Conservation (phyloP, 2,329 filamentous ascomycete genomes). For the Neobulgaria alba region DNA sequence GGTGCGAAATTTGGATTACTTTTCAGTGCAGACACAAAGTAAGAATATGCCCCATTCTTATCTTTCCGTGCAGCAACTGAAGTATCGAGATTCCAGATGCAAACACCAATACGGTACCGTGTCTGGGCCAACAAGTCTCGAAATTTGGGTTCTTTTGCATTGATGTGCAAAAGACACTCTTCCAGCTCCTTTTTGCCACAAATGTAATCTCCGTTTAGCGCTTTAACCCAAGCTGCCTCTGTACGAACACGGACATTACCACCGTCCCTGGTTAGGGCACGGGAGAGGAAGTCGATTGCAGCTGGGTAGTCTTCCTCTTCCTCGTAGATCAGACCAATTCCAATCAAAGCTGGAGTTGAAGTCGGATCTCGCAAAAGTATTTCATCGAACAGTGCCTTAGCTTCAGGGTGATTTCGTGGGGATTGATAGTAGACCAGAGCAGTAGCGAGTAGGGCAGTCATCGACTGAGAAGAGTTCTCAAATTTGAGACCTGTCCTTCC, state of each 20-base stretch:
- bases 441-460: slow-evolving; percentile 74
- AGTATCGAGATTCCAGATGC: slow-evolving; percentile 75
- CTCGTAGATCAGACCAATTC: slow-evolving; percentile 83
- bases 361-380: slow-evolving; percentile 68
- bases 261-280: slow-evolving; percentile 65
- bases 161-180: slow-evolving; percentile 56
- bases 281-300: slow-evolving; percentile 70
- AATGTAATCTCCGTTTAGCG: slow-evolving; percentile 68
- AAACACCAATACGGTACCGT: slow-evolving; percentile 78
- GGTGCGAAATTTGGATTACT: slow-evolving; percentile 82
- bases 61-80: slow-evolving; percentile 69
- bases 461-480: slow-evolving; percentile 60
- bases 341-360: slow-evolving; percentile 76
- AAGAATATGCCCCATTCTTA: slow-evolving; percentile 72
- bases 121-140: slow-evolving; percentile 75
- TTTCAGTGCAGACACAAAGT: slow-evolving; percentile 76
- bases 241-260: slow-evolving; percentile 70
- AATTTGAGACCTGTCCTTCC: slow-evolving; percentile 61
- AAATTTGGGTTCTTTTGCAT: slow-evolving; percentile 49
- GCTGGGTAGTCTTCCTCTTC: slow-evolving; percentile 83
- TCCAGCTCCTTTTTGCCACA: slow-evolving; percentile 62
- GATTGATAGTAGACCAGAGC: slow-evolving; percentile 84
- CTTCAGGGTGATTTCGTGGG: slow-evolving; percentile 81
- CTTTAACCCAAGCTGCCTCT: slow-evolving; percentile 89
- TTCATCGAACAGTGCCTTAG: slow-evolving; percentile 74